These are phyloP conservation scores for Triglochin maritima DNA, from an alignment of 106 monocot species.

Conservation along the genomic window DNA sequence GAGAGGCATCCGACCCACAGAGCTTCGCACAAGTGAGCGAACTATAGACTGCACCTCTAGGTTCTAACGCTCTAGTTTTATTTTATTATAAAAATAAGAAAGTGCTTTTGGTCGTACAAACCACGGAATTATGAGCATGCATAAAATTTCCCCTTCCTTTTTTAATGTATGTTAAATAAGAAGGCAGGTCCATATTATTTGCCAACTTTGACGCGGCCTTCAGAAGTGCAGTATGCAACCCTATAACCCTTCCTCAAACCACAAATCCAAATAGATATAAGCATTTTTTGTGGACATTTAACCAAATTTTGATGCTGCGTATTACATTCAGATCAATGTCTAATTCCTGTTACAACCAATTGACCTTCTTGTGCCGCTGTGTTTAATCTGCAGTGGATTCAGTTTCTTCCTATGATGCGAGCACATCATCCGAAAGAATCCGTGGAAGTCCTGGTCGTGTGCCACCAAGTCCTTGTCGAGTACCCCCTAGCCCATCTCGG, in stretches of 20 bases:
- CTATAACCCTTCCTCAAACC: too few species aligned
- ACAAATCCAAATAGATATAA: too few species aligned
- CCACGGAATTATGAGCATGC: too few species aligned
- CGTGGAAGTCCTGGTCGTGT: constrained; percentile 29
- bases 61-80: too few species aligned
- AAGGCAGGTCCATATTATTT: too few species aligned
- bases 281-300: too few species aligned
- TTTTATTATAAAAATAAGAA: too few species aligned
- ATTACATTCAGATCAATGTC: not conserved
- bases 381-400: constrained; percentile 32
- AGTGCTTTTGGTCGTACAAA: too few species aligned
- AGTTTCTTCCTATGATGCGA: constrained; percentile 28
- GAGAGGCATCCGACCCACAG: not conserved
- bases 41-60: not conserved
- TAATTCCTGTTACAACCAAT: not conserved
- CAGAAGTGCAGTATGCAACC: too few species aligned
- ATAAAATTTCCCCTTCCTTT: too few species aligned
- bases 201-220: too few species aligned
- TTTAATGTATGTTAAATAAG: too few species aligned
- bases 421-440: constrained; percentile 20
- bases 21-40: not conserved
- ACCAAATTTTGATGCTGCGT: not conserved
- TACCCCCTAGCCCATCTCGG: constrained; percentile 56
- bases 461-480: constrained; percentile 17
- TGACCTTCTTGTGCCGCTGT: not conserved